Evolutionary conservation across 179 eudicot genomes (phyloP).

Genomic region (Heliamphora pulchella): DNA sequence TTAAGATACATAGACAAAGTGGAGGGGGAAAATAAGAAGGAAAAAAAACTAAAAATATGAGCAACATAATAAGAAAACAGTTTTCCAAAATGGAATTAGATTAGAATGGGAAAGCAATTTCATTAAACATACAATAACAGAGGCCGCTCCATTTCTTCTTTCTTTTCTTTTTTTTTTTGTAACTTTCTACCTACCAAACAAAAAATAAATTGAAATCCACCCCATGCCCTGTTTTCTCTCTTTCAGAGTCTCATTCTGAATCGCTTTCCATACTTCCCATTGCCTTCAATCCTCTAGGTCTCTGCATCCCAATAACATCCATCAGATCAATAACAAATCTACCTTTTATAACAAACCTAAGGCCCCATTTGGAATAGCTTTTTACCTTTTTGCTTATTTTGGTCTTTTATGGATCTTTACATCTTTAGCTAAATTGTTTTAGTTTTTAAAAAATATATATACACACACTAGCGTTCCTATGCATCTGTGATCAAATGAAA

Average conservation of each 20-base stretch:
- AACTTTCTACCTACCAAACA: background rate
- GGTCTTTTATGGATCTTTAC: too few species aligned
- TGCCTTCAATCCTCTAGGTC: slow-evolving; percentile 87
- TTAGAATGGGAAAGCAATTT: background rate
- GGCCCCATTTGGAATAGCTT: too few species aligned
- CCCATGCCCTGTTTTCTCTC: background rate
- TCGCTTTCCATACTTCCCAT: slow-evolving; percentile 79
- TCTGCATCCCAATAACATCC: slow-evolving; percentile 34
- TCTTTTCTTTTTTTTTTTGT: background rate
- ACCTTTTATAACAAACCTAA: background rate
- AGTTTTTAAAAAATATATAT: too few species aligned
- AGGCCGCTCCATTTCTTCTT: slow-evolving; percentile 9
- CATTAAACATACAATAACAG: slow-evolving; percentile 2
- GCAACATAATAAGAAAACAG: background rate
- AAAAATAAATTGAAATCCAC: background rate
- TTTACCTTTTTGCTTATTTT: too few species aligned
- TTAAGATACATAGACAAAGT: too few species aligned
- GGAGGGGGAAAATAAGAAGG: too few species aligned
- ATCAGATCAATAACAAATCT: background rate
- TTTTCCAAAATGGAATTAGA: background rate
- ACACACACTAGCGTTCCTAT: too few species aligned
- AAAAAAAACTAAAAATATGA: background rate
- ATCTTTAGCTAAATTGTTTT: too few species aligned
- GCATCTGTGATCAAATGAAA: too few species aligned
- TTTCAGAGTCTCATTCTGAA: slow-evolving; percentile 43